Evolutionary conservation across 2,329 filamentous ascomycete genomes (phyloP), one percentile per base, ranked within the genome.

Genomic region (Neurospora sp.): DNA sequence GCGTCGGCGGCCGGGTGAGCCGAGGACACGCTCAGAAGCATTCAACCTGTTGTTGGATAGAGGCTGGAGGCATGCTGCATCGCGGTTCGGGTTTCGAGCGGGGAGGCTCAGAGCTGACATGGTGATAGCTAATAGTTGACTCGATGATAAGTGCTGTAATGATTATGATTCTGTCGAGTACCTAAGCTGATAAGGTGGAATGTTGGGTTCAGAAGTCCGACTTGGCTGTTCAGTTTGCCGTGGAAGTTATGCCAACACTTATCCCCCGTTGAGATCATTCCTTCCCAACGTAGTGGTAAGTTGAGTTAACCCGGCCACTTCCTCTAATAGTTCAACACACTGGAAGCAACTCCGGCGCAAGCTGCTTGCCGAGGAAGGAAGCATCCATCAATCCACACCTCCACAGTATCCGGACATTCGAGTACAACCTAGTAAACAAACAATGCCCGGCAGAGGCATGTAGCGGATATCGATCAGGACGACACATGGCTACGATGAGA

Each of bases 21-120:
- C 39, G 36, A 6, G 67, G 6, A 36, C 46, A 43, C 67, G 66
- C 67, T 28, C 65, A 8, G 46, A 46, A 15, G 69, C n/a, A 37
- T 62, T 67, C 3, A 33, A 1, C 46, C 12, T 57, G 23, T 15
- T 72, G 68, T 8, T 68, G 6, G 40, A 65, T 33, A 15, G 36
- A n/a, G 62, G 41, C 11, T 70, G 68, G 1, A 69, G 65, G 17
- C 43, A 38, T 36, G 65, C 37, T 11, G 67, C 17, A 38, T 68
- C 66, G 12, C 71, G 69, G 23, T 68, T 70, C n/a, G 70, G 69
- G 23, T 66, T 43, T 52, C 71, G 39, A 23, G 28, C 67, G 39
- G 73, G 73, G 3, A 74, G 67, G 19, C 72, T 73, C 36, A 73
- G 67, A 19, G 71, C 38, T 37, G 69, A 66, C 70, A 74, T 70